Conservation (phyloP, 805 yeast species). For the Brettanomyces custersianus region DNA sequence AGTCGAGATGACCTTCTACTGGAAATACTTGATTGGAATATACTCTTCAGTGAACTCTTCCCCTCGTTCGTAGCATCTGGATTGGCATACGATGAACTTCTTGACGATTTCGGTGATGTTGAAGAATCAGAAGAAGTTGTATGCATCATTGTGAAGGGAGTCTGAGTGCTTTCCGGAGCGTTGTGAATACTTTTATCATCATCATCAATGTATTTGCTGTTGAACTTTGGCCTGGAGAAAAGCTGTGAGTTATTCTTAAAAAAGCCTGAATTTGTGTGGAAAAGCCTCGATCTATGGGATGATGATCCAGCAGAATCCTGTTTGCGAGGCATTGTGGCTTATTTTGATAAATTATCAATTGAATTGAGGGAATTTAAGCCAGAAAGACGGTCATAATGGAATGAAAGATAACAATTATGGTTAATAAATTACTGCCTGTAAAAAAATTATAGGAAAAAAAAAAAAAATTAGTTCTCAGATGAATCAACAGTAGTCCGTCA, state of each 20-base stretch:
- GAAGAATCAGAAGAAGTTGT: slow-evolving; percentile 6
- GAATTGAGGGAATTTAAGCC: too few species aligned
- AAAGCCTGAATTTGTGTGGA: slow-evolving; percentile 1
- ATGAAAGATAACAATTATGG: too few species aligned
- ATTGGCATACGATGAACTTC: slow-evolving; percentile 11
- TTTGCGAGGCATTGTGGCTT: too few species aligned
- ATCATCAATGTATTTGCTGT: slow-evolving; percentile 11
- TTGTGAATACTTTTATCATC: neutral
- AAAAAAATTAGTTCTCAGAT: too few species aligned
- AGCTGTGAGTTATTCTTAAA: slow-evolving; percentile 1
- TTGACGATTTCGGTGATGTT: slow-evolving; percentile 13
- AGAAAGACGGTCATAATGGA: too few species aligned
- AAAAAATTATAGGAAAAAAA: too few species aligned
- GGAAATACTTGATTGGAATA: neutral
- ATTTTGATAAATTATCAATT: too few species aligned
- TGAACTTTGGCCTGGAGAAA: slow-evolving; percentile 10
- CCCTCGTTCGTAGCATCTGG: neutral
- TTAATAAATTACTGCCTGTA: too few species aligned
- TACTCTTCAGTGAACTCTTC: neutral
- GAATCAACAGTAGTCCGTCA: too few species aligned
- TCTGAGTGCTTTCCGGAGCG: neutral
- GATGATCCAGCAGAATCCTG: neutral
- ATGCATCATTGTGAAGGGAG: slow-evolving; percentile 4
- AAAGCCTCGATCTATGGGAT: neutral
- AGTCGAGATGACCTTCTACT: slow-evolving; percentile 1